Base-by-base conservation (phyloP, 352 stramenopile species). In the Globisporangium cylindrosporum region DNA sequence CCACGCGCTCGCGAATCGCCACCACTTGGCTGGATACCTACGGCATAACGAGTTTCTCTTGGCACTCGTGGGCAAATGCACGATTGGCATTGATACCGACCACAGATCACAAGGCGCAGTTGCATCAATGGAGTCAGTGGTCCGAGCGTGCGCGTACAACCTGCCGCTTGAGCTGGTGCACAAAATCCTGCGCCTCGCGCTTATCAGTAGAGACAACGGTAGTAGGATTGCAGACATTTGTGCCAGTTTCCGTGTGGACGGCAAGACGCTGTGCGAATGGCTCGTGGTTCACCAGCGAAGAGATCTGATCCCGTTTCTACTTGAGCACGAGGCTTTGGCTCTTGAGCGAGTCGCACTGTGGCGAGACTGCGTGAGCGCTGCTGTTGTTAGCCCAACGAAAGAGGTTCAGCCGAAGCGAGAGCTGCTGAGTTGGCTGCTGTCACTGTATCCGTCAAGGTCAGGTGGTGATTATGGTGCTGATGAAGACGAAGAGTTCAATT, bases 251-350 rank as follows among this genome's bases (percentile, higher is more conserved):
- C 72, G 68, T 25, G 72, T 86, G 2, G 10, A 57, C 48, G 68
- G 70, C 9, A 80, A 72, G 32, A 73, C 70, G 0, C 55, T 84
- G 25, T 18, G 51, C 0, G 59, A 81, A 38, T 86, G 78, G 78
- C 14, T 86, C 24, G 38, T 75, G n/a, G 8, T 61, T 0, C 59
- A 74, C 34, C 20, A 57, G 32, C 59, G 74, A 38, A 29, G 24
- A 24, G 78, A 82, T 56, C 36, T 78, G 20, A 65, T 81, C 32
- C 24, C 64, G 24, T 54, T 54, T 43, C 14, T 72, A 6, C 29
- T 76, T 24, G 25, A 64, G 10, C 18, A 22, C 27, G 25, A 36
- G 1, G 34, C 15, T 18, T 32, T 24, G 8, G 18, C 48, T 3
- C 59, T 27, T 10, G 3, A 10, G 10, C 15, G 41, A 3, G 10